Conservation (phyloP, 2,329 filamentous ascomycete genomes). For the Sarocladium kiliense region DNA sequence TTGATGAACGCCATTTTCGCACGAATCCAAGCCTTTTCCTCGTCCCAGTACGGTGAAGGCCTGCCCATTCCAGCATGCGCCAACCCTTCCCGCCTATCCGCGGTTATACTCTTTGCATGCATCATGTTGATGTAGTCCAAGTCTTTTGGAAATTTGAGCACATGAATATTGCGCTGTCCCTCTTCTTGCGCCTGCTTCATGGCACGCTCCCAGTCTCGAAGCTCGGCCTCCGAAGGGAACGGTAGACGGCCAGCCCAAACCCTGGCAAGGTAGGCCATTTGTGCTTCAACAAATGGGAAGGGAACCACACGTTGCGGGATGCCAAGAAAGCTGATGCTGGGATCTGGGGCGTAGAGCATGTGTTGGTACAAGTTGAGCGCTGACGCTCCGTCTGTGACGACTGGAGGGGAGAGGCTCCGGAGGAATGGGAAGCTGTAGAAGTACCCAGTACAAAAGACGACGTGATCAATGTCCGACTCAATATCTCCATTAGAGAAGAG, state of each 20-base stretch:
- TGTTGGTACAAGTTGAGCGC: slow-evolving; percentile 69
- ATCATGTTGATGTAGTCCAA: slow-evolving; percentile 56
- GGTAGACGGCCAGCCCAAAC: slow-evolving; percentile 58
- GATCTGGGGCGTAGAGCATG: slow-evolving; percentile 59
- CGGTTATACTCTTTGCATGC: slow-evolving; percentile 40
- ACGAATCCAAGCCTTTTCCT: slow-evolving; percentile 33
- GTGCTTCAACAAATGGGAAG: slow-evolving; percentile 65
- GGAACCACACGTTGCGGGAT: slow-evolving; percentile 66
- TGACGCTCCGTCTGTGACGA: slow-evolving; percentile 55
- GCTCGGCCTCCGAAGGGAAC: slow-evolving; percentile 48
- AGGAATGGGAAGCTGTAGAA: slow-evolving; percentile 76
- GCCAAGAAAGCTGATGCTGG: slow-evolving; percentile 61
- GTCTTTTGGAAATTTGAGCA: slow-evolving; percentile 45
- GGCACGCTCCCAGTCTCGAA: slow-evolving; percentile 55
- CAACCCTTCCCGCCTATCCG: slow-evolving; percentile 21
- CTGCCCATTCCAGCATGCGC: slow-evolving; percentile 33
- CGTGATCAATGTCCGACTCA: slow-evolving; percentile 61
- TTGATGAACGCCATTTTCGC: slow-evolving; percentile 36
- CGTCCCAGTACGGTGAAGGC: slow-evolving; percentile 32
- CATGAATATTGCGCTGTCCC: slow-evolving; percentile 41
- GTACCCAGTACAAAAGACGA: slow-evolving; percentile 85
- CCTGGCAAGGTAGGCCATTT: slow-evolving; percentile 61
- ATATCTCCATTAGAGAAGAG: slow-evolving; percentile 58
- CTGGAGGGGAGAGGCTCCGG: slow-evolving; percentile 32
- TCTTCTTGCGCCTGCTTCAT: slow-evolving; percentile 35